Percentiles rank a stretch among this genome's conserved stretches.
phyloP scores from a whole-genome alignment of 805 yeast species.

The Metschnikowia arizonensis region DNA sequence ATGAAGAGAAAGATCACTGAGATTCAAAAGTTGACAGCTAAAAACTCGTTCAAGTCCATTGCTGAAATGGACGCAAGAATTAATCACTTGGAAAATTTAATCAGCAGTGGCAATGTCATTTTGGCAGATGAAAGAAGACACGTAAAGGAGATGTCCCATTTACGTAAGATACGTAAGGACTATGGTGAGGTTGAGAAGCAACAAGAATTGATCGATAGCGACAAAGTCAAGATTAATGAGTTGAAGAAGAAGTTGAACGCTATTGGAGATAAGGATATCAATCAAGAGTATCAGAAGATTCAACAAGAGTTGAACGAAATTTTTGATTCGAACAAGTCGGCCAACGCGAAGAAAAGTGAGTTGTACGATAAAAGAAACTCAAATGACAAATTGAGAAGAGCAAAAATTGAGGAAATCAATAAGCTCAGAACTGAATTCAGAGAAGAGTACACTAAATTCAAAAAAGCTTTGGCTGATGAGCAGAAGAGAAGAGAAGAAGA shows the following conservation, averaged over 20 bases:
- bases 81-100: conserved; percentile 60
- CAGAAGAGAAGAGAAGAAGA: conserved; percentile 64
- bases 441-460: conserved; percentile 68
- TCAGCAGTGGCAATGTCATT: conserved; percentile 74
- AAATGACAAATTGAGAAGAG: conserved; percentile 64
- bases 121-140: conserved; percentile 86
- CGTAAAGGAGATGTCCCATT: conserved; percentile 78
- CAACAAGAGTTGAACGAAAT: conserved; percentile 69
- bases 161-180: conserved; percentile 78
- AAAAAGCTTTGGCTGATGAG: conserved; percentile 64
- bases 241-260: conserved; percentile 64
- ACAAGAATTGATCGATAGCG: conserved; percentile 76
- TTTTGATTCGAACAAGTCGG: conserved; percentile 53
- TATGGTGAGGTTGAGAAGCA: conserved; percentile 67
- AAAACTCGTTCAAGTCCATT: conserved; percentile 61
- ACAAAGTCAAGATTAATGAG: conserved; percentile 68
- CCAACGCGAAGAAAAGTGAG: conserved; percentile 61
- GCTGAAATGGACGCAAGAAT: conserved; percentile 69
- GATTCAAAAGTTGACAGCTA: conserved; percentile 66
- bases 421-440: conserved; percentile 70
- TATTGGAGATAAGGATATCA: conserved; percentile 60
- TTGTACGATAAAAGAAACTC: conserved; percentile 64
- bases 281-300: conserved; percentile 61
- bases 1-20: conserved; percentile 75
- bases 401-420: conserved; percentile 60